Base-by-base conservation (phyloP, 768 basidiomycete species). In the Mycena floridula region DNA sequence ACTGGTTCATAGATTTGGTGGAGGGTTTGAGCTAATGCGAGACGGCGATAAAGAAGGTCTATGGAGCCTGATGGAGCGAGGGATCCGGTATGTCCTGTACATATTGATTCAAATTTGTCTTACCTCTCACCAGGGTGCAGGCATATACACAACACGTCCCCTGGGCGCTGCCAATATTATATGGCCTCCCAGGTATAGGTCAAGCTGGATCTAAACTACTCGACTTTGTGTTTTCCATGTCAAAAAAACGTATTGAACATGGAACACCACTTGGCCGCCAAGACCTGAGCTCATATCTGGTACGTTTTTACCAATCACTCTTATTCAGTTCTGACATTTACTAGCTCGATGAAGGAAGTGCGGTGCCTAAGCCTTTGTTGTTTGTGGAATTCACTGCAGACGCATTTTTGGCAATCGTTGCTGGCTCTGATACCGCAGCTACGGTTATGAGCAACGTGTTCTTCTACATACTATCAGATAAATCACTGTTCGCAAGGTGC, bases 161-260 rank as follows among this genome's bases (percentile, higher is more conserved):
- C 16, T 39, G 45, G 27, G 38, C 38, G 13, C 9, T 35, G 6
- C 26, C 40, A 22, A 30, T 27, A 7, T 6, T 42, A 16, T 21
- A 42, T 4, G 15, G 24, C 3, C 28, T 51, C 12, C 50, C 50
- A 26, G 25, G 24, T 23, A 37, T 48, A 12, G 27, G 47, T 15
- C 28, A 44, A 30, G 39, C 25, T 15, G 46, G 46, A 13, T 27
- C 42, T 23, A 24, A 56, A 2, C 53, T 50, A 21, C 65, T 63
- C 46, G 70, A 72, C 43, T 46, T 74, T 0, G 73, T 70, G 47
- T 68, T 74, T n/a, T n/a, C 43, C 60, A 74, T 47, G 53, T 74
- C 41, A 73, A 69, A 25, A 40, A 54, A 49, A 3, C 18, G 20
- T 35, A 8, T 32, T 11, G 16, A 38, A 27, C 15, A 41, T 36